Percentiles rank a stretch among this genome's conserved stretches.
Conservation (phyloP, 2,329 filamentous ascomycete species). For the Zasmidium angulare region DNA sequence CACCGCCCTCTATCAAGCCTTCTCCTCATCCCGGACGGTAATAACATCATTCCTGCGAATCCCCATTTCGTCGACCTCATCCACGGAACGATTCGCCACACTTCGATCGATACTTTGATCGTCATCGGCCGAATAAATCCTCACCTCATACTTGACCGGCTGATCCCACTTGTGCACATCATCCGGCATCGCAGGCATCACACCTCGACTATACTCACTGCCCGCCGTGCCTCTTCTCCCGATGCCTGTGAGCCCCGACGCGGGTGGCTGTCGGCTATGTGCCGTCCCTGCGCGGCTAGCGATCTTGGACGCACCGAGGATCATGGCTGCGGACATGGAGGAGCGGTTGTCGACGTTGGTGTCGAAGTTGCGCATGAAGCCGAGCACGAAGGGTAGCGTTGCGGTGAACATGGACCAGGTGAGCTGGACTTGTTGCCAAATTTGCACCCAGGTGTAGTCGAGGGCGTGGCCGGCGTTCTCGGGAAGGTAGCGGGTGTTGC, state of each 20-base stretch:
- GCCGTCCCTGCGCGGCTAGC: background rate
- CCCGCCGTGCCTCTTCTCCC: background rate
- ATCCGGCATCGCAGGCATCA: background rate
- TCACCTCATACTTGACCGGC: background rate
- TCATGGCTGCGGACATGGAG: background rate
- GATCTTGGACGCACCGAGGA: background rate
- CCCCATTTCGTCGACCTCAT: too few relatives aligned
- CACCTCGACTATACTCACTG: background rate
- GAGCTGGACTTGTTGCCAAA: background rate
- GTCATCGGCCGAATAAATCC: background rate
- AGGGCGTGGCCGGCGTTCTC: background rate
- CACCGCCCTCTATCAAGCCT: background rate
- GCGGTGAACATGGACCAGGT: background rate
- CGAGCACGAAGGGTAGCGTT: background rate
- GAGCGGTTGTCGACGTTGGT: background rate
- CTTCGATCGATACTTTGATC: background rate
- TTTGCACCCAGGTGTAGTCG: background rate
- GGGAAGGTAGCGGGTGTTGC: background rate
- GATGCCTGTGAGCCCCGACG: background rate
- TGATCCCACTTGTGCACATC: background rate
- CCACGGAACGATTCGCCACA: background rate
- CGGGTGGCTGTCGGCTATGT: background rate
- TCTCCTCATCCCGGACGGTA: background rate
- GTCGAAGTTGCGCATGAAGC: background rate
- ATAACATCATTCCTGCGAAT: background rate